Base-by-base conservation (phyloP, 345 rosid genomes). In the Combretum micranthum region DNA sequence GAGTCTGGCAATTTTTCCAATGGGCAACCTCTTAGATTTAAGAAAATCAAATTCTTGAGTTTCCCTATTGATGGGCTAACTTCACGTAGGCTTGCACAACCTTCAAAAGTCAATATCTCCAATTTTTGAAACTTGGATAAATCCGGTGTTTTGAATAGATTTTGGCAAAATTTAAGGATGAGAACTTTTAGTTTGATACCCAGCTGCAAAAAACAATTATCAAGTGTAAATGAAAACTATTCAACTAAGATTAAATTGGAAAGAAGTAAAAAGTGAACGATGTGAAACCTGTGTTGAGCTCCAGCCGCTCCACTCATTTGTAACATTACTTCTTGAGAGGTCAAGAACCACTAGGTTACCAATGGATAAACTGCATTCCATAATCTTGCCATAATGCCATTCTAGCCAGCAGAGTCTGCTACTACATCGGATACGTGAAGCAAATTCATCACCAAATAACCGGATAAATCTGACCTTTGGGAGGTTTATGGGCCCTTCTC, bases 361-460 rank as follows among this genome's bases (percentile, higher is more conserved):
- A 15, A 56, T 19, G 47, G 7, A 14, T 20, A 56, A 37, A 56
- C 15, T 39, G 26, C 2, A 23, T 9, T 3, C 42, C 9, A 12
- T 3, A 17, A n/a, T 15, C 6, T 2, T 1, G 18, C 0, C 4
- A 39, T 2, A 0, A 14, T 0, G 14, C 59, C 15, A 56, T 2
- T 14, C 0, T 13, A 56, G 1, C 49, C 59, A 42, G 13, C 5
- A 39, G 18, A 55, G 12, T 9, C 42, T 19, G 13, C 20, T 22
- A 39, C 37, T 15, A 9, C 15, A 37, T n/a, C n/a, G n/a, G n/a
- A 56, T 42, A 14, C 19, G 0, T 18, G 16, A 56, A 44, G 14
- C 19, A 43, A 56, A 21, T 2, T 8, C 0, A 22, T n/a, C 60
- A 0, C 0, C 0, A 0, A 4, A 0, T 15, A 56, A 4, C 7